Conservation (phyloP, 139 green algal genomes). For the Coccomyxa sp. region DNA sequence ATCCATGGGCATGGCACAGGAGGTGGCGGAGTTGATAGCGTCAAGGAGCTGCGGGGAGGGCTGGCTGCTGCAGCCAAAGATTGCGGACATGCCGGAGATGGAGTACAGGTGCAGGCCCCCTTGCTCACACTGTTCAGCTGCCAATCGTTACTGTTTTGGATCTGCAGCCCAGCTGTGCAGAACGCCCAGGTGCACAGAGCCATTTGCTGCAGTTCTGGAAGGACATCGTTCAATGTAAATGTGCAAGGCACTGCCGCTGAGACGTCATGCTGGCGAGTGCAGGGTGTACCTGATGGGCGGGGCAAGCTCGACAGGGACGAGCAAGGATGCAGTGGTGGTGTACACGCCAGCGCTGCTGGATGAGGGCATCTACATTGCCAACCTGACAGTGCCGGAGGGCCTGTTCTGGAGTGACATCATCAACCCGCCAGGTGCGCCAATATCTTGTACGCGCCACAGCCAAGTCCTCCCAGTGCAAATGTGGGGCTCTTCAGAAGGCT, state of each 20-base stretch:
- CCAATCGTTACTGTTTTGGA: not conserved
- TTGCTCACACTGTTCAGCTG: not conserved
- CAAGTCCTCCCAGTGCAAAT: too few relatives aligned
- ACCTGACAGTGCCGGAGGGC: not conserved
- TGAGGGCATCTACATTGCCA: not conserved
- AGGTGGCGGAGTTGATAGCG: not conserved
- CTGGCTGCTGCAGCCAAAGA: conserved; percentile 15
- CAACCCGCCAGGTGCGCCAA: not conserved
- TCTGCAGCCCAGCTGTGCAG: too few relatives aligned
- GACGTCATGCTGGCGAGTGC: too few relatives aligned
- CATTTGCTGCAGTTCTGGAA: too few relatives aligned
- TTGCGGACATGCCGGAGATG: conserved; percentile 11
- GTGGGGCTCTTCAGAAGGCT: too few relatives aligned
- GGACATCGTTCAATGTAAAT: not conserved
- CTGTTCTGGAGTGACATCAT: not conserved
- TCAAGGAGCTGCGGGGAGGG: conserved; percentile 6
- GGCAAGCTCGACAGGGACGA: not conserved
- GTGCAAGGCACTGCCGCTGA: too few relatives aligned
- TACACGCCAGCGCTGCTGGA: not conserved
- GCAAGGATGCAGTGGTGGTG: not conserved
- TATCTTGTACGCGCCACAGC: too few relatives aligned
- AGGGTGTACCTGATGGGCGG: conserved; percentile 12
- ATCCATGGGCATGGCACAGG: too few relatives aligned
- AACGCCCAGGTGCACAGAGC: too few relatives aligned
- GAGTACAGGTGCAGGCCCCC: conserved; percentile 5